phyloP scores from a whole-genome alignment of 371 early-diverging fungal species.

The Coemansia sp. region DNA sequence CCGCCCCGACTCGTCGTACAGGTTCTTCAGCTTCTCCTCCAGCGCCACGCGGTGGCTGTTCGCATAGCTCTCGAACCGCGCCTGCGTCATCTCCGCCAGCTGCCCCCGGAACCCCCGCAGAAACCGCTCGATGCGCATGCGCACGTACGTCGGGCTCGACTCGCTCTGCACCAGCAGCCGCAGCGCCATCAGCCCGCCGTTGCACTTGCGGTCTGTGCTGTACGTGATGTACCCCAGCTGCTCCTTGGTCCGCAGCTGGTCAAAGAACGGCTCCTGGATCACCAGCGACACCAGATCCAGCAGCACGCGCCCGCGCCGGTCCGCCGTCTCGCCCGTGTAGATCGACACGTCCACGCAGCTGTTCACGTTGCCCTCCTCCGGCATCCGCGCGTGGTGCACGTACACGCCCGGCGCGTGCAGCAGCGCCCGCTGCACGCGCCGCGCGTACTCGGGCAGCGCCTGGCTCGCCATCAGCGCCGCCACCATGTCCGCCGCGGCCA shows the following conservation, averaged over 20 bases:
- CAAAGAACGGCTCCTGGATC: constrained; percentile 84
- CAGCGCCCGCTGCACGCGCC: constrained; percentile 64
- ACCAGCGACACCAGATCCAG: constrained; percentile 75
- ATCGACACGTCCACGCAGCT: constrained; percentile 82
- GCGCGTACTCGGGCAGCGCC: constrained; percentile 61
- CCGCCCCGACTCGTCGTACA: constrained; percentile 72
- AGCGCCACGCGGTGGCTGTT: constrained; percentile 69
- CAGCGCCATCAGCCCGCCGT: constrained; percentile 37
- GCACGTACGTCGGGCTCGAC: constrained; percentile 77
- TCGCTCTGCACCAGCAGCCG: constrained; percentile 87
- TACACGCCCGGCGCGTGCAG: constrained; percentile 59
- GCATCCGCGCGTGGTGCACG: constrained; percentile 61
- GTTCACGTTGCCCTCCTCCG: constrained; percentile 74
- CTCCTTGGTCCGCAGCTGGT: constrained; percentile 91
- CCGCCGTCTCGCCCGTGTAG: constrained; percentile 20
- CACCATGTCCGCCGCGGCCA: constrained; percentile 59
- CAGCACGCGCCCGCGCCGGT: constrained; percentile 58
- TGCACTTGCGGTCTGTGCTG: constrained; percentile 49
- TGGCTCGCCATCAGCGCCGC: constrained; percentile 59
- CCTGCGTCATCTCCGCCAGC: constrained; percentile 65
- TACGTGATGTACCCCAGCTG: constrained; percentile 70
- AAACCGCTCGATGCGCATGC: constrained; percentile 79
- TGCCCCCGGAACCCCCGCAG: constrained; percentile 56
- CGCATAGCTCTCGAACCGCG: constrained; percentile 74
- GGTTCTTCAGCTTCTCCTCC: constrained; percentile 84